Evolutionary conservation across 306 rosid genomes (phyloP).

Genomic region (Mimosa bimucronata): DNA sequence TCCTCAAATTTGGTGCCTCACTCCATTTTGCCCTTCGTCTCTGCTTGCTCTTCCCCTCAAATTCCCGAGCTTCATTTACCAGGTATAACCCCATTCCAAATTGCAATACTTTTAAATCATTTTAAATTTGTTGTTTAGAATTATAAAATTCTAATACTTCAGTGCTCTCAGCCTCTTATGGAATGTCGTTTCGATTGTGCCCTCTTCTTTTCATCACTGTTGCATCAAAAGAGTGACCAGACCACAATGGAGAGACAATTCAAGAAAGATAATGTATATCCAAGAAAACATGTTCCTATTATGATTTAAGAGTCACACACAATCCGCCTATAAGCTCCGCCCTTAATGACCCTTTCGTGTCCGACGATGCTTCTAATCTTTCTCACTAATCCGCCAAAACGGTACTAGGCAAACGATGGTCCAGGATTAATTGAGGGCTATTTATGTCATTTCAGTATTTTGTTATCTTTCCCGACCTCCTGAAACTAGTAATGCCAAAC

Average conservation of each 20-base stretch:
- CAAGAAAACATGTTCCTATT: background rate
- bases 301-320: background rate
- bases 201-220: background rate
- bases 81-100: background rate
- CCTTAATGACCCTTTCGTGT: background rate
- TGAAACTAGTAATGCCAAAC: background rate
- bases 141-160: background rate
- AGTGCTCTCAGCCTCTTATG: background rate
- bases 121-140: background rate
- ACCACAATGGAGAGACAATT: background rate
- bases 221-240: background rate
- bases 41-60: background rate
- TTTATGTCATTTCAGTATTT: background rate
- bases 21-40: background rate
- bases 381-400: no score
- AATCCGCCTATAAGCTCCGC: background rate
- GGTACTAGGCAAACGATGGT: background rate
- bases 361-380: background rate
- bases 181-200: background rate
- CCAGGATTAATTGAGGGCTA: background rate
- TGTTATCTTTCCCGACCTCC: background rate
- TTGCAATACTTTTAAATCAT: background rate
- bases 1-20: background rate
- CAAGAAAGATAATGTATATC: background rate
- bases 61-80: background rate